A percentile compares a stretch with the other conserved stretches of the same genome.
Conservation (phyloP, 129 eudicot genomes). For the Escallonia herrerae region DNA sequence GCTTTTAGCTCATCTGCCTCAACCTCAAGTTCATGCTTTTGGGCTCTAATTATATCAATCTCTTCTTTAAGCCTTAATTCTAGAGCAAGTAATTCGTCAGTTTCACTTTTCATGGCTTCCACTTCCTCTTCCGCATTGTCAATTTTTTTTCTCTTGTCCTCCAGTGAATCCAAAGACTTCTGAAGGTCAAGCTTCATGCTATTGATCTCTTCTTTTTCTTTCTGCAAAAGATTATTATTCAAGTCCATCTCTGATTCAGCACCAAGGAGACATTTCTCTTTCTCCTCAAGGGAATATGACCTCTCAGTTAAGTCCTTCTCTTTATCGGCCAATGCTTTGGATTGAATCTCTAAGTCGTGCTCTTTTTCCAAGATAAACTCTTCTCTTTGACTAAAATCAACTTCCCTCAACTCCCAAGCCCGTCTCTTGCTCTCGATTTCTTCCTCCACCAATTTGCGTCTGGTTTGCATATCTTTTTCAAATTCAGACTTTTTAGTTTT, state of each 20-base stretch:
- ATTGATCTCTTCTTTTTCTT: constrained; percentile 47
- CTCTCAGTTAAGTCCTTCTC: constrained; percentile 58
- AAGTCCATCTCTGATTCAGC: constrained; percentile 41
- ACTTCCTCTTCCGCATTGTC: constrained; percentile 50
- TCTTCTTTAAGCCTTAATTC: constrained; percentile 81
- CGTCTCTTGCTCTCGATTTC: constrained; percentile 72
- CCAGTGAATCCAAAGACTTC: constrained; percentile 43
- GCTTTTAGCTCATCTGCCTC: constrained; percentile 71
- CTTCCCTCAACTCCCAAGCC: constrained; percentile 81
- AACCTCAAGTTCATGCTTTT: constrained; percentile 60
- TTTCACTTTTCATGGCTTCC: constrained; percentile 68
- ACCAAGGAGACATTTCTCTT: constrained; percentile 36
- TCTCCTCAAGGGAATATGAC: constrained; percentile 39
- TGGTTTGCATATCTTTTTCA: constrained; percentile 63
- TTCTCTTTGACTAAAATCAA: constrained; percentile 71
- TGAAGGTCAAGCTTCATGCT: constrained; percentile 32
- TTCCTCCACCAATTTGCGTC: constrained; percentile 61
- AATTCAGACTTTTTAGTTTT: constrained; percentile 38
- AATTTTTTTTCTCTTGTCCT: constrained; percentile 47
- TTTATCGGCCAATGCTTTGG: constrained; percentile 44
- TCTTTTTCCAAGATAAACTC: constrained; percentile 61
- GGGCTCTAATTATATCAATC: constrained; percentile 71
- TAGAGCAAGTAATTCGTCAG: constrained; percentile 53
- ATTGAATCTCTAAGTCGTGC: constrained; percentile 54
- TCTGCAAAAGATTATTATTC: constrained; percentile 36